Evolutionary conservation across 2,329 filamentous ascomycete species (phyloP).

Genomic region (Sporothrix dimorphospora): DNA sequence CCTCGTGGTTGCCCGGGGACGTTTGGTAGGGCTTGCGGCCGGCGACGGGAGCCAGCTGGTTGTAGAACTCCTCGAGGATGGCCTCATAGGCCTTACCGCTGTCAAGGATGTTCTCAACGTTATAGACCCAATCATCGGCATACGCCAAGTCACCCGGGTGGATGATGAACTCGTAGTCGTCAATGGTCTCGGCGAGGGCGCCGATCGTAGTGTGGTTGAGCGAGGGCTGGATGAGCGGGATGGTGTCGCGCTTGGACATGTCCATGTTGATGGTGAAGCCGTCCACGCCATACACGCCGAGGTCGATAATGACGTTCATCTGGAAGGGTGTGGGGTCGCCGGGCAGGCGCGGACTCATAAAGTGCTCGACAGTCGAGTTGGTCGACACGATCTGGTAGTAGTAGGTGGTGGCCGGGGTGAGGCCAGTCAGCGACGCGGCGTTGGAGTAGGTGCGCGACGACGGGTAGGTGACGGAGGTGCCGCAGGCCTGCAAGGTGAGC

Average conservation of each 20-base stretch:
- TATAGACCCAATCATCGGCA: constrained; percentile 60
- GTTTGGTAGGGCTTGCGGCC: constrained; percentile 60
- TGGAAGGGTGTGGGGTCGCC: constrained; percentile 60
- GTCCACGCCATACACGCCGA: constrained; percentile 58
- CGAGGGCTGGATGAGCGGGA: constrained; percentile 53
- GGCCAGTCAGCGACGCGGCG: constrained; percentile 49
- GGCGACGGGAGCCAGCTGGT: constrained; percentile 57
- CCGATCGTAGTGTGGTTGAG: constrained; percentile 63
- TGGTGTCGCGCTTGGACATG: constrained; percentile 51
- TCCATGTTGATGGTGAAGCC: constrained; percentile 54
- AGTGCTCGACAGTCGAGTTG: constrained; percentile 58
- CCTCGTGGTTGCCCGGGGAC: constrained; percentile 63
- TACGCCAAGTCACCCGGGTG: constrained; percentile 62
- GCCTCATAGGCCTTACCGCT: constrained; percentile 97
- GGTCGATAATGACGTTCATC: constrained; percentile 56
- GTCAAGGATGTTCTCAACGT: constrained; percentile 59
- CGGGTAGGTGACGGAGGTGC: constrained; percentile 52
- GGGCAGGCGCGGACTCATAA: constrained; percentile 56
- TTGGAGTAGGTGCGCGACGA: constrained; percentile 60
- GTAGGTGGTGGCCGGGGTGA: constrained; percentile 59
- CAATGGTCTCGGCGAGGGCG: constrained; percentile 53
- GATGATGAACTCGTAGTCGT: constrained; percentile 59
- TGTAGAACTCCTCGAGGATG: constrained; percentile 86
- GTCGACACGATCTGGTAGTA: constrained; percentile 63
- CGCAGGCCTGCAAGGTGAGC: constrained; percentile 49